Percentiles rank a stretch among this genome's conserved stretches.
Conservation (phyloP, 495 filamentous ascomycete genomes). For the Barbatosphaeria neglecta region DNA sequence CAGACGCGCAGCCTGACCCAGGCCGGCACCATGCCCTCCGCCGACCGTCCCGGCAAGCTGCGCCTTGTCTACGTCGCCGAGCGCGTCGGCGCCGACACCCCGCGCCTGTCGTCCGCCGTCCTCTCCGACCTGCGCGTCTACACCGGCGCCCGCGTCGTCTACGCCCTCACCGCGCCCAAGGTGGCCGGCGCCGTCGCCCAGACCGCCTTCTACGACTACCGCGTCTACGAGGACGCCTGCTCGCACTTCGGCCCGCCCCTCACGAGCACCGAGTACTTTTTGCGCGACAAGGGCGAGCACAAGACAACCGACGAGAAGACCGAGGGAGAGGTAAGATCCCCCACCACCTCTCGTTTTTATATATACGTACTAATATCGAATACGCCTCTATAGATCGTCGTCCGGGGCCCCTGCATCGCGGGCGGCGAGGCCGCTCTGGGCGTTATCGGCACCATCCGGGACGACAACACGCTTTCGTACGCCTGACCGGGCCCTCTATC, state of each 20-base stretch:
- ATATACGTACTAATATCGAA: neutral
- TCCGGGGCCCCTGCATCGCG: constrained; percentile 56
- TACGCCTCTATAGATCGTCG: constrained; percentile 39
- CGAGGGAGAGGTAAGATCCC: constrained; percentile 48
- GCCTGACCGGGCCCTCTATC: too few species aligned
- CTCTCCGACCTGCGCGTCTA: constrained; percentile 71
- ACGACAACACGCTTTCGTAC: constrained; percentile 44
- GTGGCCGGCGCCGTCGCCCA: constrained; percentile 80
- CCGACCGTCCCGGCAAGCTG: constrained; percentile 57
- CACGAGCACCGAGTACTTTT: constrained; percentile 64
- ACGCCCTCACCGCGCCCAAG: constrained; percentile 68
- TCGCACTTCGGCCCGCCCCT: constrained; percentile 77
- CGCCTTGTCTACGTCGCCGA: constrained; percentile 63
- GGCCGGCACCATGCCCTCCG: constrained; percentile 59
- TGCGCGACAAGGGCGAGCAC: constrained; percentile 46
- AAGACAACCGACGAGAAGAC: constrained; percentile 48
- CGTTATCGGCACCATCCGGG: constrained; percentile 40
- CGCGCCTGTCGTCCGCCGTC: constrained; percentile 48
- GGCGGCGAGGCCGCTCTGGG: constrained; percentile 48
- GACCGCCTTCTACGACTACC: constrained; percentile 80
- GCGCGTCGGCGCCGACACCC: constrained; percentile 36
- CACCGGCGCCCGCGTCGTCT: constrained; percentile 69
- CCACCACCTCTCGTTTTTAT: neutral
- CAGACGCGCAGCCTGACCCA: constrained; percentile 55
- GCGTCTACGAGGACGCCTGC: constrained; percentile 41